Evolutionary conservation across 352 stramenopile genomes (phyloP), one percentile per base, ranked within the genome.

Genomic region (Globisporangium orthogonon): DNA sequence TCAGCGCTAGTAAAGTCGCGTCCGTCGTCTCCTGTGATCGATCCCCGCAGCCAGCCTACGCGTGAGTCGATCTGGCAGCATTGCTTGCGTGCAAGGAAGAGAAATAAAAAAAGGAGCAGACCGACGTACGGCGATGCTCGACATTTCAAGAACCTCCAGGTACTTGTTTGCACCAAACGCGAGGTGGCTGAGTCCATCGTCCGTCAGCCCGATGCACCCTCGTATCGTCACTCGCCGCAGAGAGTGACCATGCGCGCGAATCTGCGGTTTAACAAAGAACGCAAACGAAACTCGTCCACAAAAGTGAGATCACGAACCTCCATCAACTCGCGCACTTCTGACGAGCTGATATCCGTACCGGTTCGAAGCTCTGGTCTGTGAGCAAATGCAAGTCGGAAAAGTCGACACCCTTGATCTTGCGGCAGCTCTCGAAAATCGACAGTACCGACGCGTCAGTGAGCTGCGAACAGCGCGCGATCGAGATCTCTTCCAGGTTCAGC

Each of bases 311-410:
- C 37, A 17, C 37, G 1, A 7, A 35, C 9, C 10, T 41, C 9
- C 37, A 3, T 40, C 35, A 40, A 40, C 9, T 13, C 2, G 37
- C 37, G 10, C 10, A n/a, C 15, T 28, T 4, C 30, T n/a, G 29
- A 50, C 33, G 28, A 35, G 31, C 31, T 17, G 7, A 18, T 28
- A 48, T 39, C 45, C 65, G 40, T 65, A 91, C 78, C 56, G 74
- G 69, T 35, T 87, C 80, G 23, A 93, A 82, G 41, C 70, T 70
- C 3, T 63, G 67, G 29, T 93, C 83, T 0, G 80, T 91, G 50
- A 93, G 71, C 30, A 77, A 65, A 29, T 76, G 69, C 53, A 94
- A 67, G 54, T 91, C 83, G 23, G 83, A 89, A 13, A 91, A 58
- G 62, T 94, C 75, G 1, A 91, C 50, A 2, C 69, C 53, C 23